Percentiles rank a stretch among this genome's conserved stretches.
These are phyloP conservation scores for Talaromyces liani DNA, from an alignment of 495 filamentous ascomycete genomes.

Conservation along the genomic window DNA sequence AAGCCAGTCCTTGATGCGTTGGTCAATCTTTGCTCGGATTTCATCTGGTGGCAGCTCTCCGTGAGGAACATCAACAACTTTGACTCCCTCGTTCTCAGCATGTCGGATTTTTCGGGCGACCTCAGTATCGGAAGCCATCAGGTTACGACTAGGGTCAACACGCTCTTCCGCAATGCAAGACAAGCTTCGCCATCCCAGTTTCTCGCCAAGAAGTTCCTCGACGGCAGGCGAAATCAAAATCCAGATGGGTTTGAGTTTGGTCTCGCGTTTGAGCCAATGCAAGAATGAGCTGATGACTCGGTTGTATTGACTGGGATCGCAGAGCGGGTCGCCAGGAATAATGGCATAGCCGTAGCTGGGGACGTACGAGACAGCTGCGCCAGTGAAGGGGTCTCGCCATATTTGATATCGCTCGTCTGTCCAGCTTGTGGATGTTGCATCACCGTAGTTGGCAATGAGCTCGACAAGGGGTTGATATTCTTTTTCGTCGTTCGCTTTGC, in stretches of 20 bases:
- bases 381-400: conserved; percentile 69
- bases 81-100: conserved; percentile 70
- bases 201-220: conserved; percentile 66
- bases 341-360: conserved; percentile 65
- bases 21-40: conserved; percentile 55
- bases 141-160: conserved; percentile 54
- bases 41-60: conserved; percentile 56
- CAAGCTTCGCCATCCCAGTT: conserved; percentile 74
- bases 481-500: conserved; percentile 22
- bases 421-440: conserved; percentile 83
- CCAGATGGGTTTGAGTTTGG: conserved; percentile 74
- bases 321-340: conserved; percentile 75
- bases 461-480: conserved; percentile 59
- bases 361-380: conserved; percentile 73
- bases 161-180: conserved; percentile 81
- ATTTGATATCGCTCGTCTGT: conserved; percentile 74
- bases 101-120: conserved; percentile 65
- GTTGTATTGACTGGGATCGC: conserved; percentile 62
- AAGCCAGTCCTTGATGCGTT: conserved; percentile 71
- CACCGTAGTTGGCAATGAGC: conserved; percentile 82
- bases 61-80: conserved; percentile 56
- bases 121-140: conserved; percentile 46
- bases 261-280: conserved; percentile 59
- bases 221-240: conserved; percentile 61
- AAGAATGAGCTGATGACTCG: conserved; percentile 66